A percentile compares a stretch with the other conserved stretches of the same genome.
These are phyloP conservation scores for Xylariaceae sp. DNA, from an alignment of 2,329 filamentous ascomycete genomes.

Conservation along the genomic window DNA sequence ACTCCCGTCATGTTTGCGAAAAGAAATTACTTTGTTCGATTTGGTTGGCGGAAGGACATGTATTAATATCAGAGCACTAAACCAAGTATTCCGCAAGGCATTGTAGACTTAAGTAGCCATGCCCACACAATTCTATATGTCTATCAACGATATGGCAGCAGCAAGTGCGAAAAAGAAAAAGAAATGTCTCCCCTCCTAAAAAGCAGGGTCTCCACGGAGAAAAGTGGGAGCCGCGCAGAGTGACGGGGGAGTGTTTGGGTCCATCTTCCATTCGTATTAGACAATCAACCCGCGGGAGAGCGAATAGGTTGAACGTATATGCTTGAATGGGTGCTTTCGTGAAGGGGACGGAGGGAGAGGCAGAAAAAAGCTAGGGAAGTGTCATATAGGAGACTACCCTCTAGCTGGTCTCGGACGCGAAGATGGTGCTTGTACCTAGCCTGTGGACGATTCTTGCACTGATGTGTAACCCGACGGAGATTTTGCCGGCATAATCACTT, in stretches of 20 bases:
- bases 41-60: background rate
- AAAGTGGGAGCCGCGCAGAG: slow-evolving; percentile 49
- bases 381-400: slow-evolving; percentile 6
- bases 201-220: slow-evolving; percentile 42
- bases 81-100: no score
- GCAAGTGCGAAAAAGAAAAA: no score
- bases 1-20: no score
- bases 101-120: no score
- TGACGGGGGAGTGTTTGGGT: slow-evolving; percentile 43
- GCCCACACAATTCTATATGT: no score
- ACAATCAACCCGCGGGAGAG: slow-evolving; percentile 48
- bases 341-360: background rate
- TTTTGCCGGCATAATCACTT: no score
- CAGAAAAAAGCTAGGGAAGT: slow-evolving; percentile 9
- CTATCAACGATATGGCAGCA: no score
- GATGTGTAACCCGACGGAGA: no score
- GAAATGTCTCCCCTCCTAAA: slow-evolving; percentile 41
- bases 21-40: no score
- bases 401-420: background rate
- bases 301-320: slow-evolving; percentile 46
- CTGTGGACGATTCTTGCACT: no score
- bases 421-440: no score
- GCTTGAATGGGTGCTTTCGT: slow-evolving; percentile 42
- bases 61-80: slow-evolving; percentile 3
- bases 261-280: slow-evolving; percentile 50